Evolutionary conservation across 2,329 filamentous ascomycete genomes (phyloP).

Genomic region (Macrophomina tecta): DNA sequence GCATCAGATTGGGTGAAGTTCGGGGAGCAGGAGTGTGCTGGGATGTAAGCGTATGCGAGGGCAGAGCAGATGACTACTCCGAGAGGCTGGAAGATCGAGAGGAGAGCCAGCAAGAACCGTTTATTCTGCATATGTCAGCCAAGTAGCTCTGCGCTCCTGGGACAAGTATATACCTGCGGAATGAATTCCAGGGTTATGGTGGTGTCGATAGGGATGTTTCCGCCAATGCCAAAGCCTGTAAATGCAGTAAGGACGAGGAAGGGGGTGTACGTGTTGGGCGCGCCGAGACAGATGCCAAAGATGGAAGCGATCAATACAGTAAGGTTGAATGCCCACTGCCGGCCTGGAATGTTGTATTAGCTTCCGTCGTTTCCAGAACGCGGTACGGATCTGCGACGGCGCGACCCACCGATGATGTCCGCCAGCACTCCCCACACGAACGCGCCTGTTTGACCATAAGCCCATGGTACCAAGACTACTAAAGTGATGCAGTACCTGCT

Average conservation of each 20-base stretch:
- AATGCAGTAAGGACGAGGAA: constrained; percentile 62
- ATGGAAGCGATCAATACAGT: constrained; percentile 62
- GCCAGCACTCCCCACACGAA: constrained; percentile 63
- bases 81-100: constrained; percentile 63
- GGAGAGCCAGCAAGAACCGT: constrained; percentile 58
- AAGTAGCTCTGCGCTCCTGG: background rate
- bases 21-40: constrained; percentile 57
- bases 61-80: constrained; percentile 59
- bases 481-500: constrained; percentile 34
- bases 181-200: constrained; percentile 64
- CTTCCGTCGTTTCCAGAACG: too few relatives aligned
- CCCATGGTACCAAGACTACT: background rate
- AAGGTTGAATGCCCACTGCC: constrained; percentile 64
- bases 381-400: constrained; percentile 30
- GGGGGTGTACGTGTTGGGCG: constrained; percentile 56
- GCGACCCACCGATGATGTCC: constrained; percentile 55
- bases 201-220: constrained; percentile 63
- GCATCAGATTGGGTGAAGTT: constrained; percentile 55
- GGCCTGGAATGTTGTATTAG: constrained; percentile 35
- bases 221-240: constrained; percentile 59
- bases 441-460: constrained; percentile 38
- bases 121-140: constrained; percentile 44
- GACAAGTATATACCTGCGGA: constrained; percentile 38
- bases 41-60: constrained; percentile 61
- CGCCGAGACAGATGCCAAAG: constrained; percentile 61